phyloP scores from a whole-genome alignment of 1,284 basidiomycete genomes.

The Meripilus lineatus region DNA sequence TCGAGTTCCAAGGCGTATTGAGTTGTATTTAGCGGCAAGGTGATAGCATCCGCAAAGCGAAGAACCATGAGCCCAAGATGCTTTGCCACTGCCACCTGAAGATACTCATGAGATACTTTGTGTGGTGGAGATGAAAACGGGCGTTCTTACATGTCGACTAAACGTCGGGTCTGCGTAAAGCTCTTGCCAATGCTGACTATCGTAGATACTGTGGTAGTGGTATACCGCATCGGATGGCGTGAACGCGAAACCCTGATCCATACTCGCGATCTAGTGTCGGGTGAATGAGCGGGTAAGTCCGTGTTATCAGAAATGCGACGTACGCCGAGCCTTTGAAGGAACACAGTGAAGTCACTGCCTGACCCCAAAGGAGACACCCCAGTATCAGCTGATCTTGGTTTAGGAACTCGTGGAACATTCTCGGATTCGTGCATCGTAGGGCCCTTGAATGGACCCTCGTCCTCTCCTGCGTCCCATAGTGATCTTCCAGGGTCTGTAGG shows the following conservation, averaged over 20 bases:
- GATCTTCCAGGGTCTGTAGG: conserved; percentile 48
- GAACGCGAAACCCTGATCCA: conserved; percentile 45
- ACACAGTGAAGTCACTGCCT: conserved; percentile 81
- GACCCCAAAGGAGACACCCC: conserved; percentile 44
- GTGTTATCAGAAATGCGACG: conserved; percentile 13
- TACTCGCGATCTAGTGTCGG: conserved; percentile 42
- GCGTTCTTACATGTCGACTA: conserved; percentile 48
- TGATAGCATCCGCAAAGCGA: conserved; percentile 51
- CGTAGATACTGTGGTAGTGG: conserved; percentile 76
- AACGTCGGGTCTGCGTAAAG: conserved; percentile 70
- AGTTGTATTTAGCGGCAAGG: conserved; percentile 71
- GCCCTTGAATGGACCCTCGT: conserved; percentile 48
- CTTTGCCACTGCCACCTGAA: conserved; percentile 61
- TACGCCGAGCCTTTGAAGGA: conserved; percentile 58
- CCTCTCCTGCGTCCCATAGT: conserved; percentile 63
- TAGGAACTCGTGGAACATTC: conserved; percentile 21
- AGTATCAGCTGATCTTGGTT: conserved; percentile 20
- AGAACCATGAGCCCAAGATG: conserved; percentile 59
- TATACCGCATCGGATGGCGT: conserved; percentile 58
- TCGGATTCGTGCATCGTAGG: conserved; percentile 28
- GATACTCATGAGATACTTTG: no score
- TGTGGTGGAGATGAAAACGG: background rate
- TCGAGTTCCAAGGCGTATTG: conserved; percentile 56
- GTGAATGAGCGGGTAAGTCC: no score
- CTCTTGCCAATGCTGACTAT: conserved; percentile 68